phyloP scores from a whole-genome alignment of 2,329 filamentous ascomycete genomes.

The Colletotrichum eremochloae region DNA sequence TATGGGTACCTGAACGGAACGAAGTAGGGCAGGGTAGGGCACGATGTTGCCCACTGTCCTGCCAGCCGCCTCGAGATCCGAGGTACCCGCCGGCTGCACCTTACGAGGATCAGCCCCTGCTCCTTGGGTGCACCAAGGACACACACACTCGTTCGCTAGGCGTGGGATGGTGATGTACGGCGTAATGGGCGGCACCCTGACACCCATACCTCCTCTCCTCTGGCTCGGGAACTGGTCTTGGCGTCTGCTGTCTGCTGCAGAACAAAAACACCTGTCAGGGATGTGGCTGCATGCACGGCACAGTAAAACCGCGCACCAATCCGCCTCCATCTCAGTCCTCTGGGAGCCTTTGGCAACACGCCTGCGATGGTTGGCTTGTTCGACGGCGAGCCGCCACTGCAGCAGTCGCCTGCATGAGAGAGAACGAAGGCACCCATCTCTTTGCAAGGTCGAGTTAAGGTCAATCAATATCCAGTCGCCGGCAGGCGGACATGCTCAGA shows the following conservation, averaged over 20 bases:
- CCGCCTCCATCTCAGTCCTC: conserved; percentile 5
- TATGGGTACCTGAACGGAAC: conserved; percentile 26
- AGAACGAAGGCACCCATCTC: not conserved
- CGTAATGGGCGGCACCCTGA: conserved; percentile 33
- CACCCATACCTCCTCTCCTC: conserved; percentile 31
- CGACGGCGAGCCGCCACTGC: conserved; percentile 11
- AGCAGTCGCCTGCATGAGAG: conserved; percentile 11
- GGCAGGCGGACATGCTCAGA: conserved; percentile 30
- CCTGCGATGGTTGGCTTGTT: conserved; percentile 29
- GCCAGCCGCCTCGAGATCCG: conserved; percentile 38
- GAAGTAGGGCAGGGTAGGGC: conserved; percentile 26
- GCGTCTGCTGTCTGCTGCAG: conserved; percentile 39
- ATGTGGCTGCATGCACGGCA: conserved; percentile 25
- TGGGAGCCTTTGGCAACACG: conserved; percentile 8
- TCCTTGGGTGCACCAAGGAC: conserved; percentile 25
- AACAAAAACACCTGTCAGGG: conserved; percentile 31
- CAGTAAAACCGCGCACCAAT: conserved; percentile 35
- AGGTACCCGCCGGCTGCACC: conserved; percentile 40
- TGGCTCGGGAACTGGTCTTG: conserved; percentile 36
- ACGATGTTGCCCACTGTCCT: conserved; percentile 28
- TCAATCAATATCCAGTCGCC: conserved; percentile 9
- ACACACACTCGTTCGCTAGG: conserved; percentile 14
- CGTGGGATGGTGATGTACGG: conserved; percentile 13
- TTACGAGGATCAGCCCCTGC: conserved; percentile 35
- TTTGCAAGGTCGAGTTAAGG: not conserved